These are phyloP conservation scores for Przewalskia tangutica DNA, from an alignment of 257 asterid genomes.

Conservation along the genomic window DNA sequence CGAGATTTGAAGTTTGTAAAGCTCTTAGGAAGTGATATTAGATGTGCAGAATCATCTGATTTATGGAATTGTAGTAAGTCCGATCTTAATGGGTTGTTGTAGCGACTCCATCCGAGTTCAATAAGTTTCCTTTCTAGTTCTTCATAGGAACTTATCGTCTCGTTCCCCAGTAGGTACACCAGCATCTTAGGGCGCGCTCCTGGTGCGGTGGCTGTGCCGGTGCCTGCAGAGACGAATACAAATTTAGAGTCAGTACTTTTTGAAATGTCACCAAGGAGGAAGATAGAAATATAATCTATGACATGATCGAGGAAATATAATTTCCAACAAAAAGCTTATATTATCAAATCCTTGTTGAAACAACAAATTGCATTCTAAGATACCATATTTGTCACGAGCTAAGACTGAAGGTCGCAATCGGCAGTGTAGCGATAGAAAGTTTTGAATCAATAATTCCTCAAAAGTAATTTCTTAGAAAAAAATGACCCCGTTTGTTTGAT, in stretches of 20 bases:
- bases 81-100: conserved; percentile 10
- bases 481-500: too few relatives aligned
- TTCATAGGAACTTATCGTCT: conserved; percentile 19
- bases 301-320: neutral
- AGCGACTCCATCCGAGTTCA: conserved; percentile 27
- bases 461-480: too few relatives aligned
- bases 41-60: conserved; percentile 23
- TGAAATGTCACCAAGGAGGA: neutral
- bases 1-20: conserved; percentile 16
- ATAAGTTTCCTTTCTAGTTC: conserved; percentile 17
- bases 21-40: conserved; percentile 23
- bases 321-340: neutral
- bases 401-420: neutral
- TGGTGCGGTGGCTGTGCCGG: conserved; percentile 27
- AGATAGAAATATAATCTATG: neutral
- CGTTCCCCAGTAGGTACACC: conserved; percentile 19
- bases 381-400: neutral
- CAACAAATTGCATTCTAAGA: neutral
- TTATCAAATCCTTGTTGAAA: neutral
- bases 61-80: conserved; percentile 23
- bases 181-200: conserved; percentile 28
- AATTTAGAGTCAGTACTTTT: neutral
- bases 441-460: too few relatives aligned
- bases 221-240: neutral
- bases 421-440: too few relatives aligned